A percentile compares a stretch with the other conserved stretches of the same genome.
These are phyloP conservation scores for Euphorbia corollata DNA, from an alignment of 441 rosid genomes.

Conservation along the genomic window DNA sequence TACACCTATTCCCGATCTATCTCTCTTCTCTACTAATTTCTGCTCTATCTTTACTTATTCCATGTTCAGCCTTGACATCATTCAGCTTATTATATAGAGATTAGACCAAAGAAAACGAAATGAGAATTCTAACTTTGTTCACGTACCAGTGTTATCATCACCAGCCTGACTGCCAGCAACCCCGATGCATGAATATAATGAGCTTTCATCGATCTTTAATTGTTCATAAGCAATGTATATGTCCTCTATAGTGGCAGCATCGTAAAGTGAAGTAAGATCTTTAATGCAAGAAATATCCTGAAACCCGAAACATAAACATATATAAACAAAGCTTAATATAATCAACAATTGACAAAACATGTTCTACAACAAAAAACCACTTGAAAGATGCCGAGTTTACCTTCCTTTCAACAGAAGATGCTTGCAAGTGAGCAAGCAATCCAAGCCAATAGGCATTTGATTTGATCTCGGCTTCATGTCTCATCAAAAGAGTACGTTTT, in stretches of 20 bases:
- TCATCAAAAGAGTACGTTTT: constrained; percentile 88
- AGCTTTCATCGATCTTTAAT: constrained; percentile 73
- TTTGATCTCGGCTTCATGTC: constrained; percentile 99
- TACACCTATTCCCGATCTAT: too few relatives aligned
- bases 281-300: constrained; percentile 91
- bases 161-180: constrained; percentile 86
- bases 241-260: constrained; percentile 86
- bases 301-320: constrained; percentile 17
- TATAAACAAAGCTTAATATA: constrained; percentile 3
- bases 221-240: constrained; percentile 81
- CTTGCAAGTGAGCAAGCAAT: constrained; percentile 92
- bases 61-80: too few relatives aligned
- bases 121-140: not conserved
- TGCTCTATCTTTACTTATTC: too few relatives aligned
- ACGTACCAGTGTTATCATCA: constrained; percentile 53
- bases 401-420: constrained; percentile 94
- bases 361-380: constrained; percentile 3
- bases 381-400: constrained; percentile 28
- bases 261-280: constrained; percentile 77
- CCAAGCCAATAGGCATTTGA: constrained; percentile 99
- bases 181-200: constrained; percentile 83
- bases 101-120: not conserved
- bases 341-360: not conserved
- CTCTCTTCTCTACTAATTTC: too few relatives aligned
- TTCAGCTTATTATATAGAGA: not conserved